Percentiles rank a stretch among this genome's conserved stretches.
phyloP scores from a whole-genome alignment of 2,329 filamentous ascomycete species.

The Alternaria ethzedia region DNA sequence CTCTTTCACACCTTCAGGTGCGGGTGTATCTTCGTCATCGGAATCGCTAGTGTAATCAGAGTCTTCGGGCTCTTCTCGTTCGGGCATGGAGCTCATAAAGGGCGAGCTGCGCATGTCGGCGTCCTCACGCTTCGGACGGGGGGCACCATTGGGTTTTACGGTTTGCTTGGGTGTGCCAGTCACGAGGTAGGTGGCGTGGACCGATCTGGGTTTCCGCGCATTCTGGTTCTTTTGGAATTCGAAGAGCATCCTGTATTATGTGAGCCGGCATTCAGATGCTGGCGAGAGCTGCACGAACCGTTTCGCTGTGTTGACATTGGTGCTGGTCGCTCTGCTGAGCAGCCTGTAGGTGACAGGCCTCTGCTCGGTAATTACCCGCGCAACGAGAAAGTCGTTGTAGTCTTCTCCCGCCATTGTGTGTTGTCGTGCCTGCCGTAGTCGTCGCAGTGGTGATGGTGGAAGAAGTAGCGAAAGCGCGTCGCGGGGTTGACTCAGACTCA shows the following conservation, averaged over 20 bases:
- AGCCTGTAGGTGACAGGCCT: slow-evolving; percentile 83
- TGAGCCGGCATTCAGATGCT: slow-evolving; percentile 21
- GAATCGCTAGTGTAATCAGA: slow-evolving; percentile 21
- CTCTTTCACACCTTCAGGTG: slow-evolving; percentile 51
- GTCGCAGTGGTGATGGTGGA: neutral
- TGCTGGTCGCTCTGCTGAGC: slow-evolving; percentile 79
- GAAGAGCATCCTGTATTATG: slow-evolving; percentile 72
- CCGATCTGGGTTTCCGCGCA: slow-evolving; percentile 70
- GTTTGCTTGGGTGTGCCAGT: slow-evolving; percentile 67
- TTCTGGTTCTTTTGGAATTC: slow-evolving; percentile 85
- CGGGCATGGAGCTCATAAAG: slow-evolving; percentile 70
- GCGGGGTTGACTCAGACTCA: slow-evolving; percentile 34
- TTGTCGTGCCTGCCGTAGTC: slow-evolving; percentile 1
- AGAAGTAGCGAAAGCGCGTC: slow-evolving; percentile 21
- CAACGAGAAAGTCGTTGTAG: slow-evolving; percentile 75
- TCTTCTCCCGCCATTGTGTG: slow-evolving; percentile 59
- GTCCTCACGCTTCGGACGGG: slow-evolving; percentile 64
- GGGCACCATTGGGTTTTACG: slow-evolving; percentile 47
- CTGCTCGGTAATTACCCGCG: slow-evolving; percentile 77
- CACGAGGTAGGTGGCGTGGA: slow-evolving; percentile 94
- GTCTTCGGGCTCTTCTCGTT: slow-evolving; percentile 46
- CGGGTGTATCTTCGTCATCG: slow-evolving; percentile 52
- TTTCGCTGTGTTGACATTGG: slow-evolving; percentile 88
- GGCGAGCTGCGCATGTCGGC: slow-evolving; percentile 71
- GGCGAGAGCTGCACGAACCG: slow-evolving; percentile 63